These are phyloP conservation scores for Conticribra guillardii DNA, from an alignment of 108 stramenopile genomes.

Conservation along the genomic window DNA sequence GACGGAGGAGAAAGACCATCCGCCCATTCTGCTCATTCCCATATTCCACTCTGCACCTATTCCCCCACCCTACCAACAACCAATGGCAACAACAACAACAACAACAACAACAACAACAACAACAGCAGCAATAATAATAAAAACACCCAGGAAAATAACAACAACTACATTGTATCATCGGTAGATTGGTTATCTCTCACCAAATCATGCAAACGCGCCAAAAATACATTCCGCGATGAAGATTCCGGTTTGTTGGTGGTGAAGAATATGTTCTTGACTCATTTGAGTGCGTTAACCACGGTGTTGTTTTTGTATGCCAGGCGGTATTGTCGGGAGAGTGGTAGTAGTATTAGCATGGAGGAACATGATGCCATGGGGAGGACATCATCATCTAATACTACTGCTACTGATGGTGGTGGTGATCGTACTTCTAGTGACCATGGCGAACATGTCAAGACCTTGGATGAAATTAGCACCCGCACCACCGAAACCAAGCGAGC, in stretches of 20 bases:
- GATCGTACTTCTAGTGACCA: too few species aligned
- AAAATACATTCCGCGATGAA: constrained; percentile 31
- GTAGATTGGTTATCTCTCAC: constrained; percentile 45
- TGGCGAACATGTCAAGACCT: not conserved
- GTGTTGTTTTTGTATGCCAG: constrained; percentile 15
- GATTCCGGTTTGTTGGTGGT: constrained; percentile 36
- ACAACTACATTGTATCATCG: constrained; percentile 17
- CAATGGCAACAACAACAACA: not conserved
- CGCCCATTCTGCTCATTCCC: too few species aligned
- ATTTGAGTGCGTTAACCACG: constrained; percentile 19
- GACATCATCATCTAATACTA: too few species aligned
- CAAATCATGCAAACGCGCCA: constrained; percentile 47
- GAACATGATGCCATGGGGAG: too few species aligned
- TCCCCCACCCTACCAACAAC: too few species aligned
- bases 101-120: not conserved
- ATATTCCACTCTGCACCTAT: too few species aligned
- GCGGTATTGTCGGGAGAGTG: constrained; percentile 1
- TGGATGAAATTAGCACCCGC: constrained; percentile 18
- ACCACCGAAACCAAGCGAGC: constrained; percentile 38
- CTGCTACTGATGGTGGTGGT: too few species aligned
- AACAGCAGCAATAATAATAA: not conserved
- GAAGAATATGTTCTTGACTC: constrained; percentile 45
- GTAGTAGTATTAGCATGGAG: too few species aligned
- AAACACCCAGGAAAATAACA: not conserved
- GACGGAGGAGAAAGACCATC: too few species aligned